Conservation (phyloP, 345 rosid species). For the Chamaenerion angustifolium region DNA sequence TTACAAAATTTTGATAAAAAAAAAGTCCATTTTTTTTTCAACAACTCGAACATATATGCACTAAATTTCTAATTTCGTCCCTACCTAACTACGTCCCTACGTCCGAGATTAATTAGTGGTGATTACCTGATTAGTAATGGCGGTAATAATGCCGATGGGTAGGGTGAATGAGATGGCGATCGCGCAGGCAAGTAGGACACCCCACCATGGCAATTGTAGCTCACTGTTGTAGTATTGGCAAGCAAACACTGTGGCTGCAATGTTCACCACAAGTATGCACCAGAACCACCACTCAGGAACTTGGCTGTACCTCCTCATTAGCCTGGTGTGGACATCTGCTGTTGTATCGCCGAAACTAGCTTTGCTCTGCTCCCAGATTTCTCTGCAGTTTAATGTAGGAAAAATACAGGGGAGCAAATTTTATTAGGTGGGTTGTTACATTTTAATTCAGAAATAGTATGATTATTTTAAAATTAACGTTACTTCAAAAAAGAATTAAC, state of each 20-base stretch:
- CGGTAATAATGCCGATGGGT: slow-evolving; percentile 89
- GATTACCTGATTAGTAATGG: slow-evolving; percentile 96
- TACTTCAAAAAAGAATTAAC: no score
- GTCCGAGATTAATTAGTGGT: no score
- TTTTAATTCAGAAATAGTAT: no score
- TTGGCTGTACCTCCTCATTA: slow-evolving; percentile 64
- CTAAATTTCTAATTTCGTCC: no score
- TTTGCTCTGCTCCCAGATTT: slow-evolving; percentile 78
- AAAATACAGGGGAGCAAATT: no score
- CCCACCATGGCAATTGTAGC: slow-evolving; percentile 99
- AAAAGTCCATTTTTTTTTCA: no score
- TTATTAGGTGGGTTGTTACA: no score
- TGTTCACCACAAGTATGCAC: slow-evolving; percentile 45
- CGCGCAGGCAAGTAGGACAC: slow-evolving; percentile 72
- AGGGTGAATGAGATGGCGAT: slow-evolving; percentile 80
- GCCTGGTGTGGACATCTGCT: slow-evolving; percentile 61
- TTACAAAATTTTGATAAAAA: no score
- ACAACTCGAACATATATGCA: no score
- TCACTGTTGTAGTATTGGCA: slow-evolving; percentile 79
- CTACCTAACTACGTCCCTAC: no score
- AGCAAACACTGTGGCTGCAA: slow-evolving; percentile 55
- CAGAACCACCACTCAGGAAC: slow-evolving; percentile 97
- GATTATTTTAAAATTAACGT: no score
- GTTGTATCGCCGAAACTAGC: slow-evolving; percentile 53
- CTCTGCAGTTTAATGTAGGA: no score